Percentiles rank a stretch among this genome's conserved stretches.
phyloP scores from a whole-genome alignment of 345 rosid species.

The Aquilaria yunnanensis region DNA sequence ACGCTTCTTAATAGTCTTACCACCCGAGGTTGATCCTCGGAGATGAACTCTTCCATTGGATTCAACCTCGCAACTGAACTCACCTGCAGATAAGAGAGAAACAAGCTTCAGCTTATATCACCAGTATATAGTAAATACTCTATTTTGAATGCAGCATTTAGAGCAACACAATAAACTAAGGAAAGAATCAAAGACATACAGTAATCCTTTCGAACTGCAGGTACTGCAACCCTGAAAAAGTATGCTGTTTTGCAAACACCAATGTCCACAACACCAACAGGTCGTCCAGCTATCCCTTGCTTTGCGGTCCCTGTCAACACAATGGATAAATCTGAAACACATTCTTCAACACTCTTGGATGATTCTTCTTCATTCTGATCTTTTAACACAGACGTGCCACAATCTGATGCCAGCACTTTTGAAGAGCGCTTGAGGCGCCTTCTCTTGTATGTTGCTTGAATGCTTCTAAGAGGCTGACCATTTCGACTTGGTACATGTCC shows the following conservation, averaged over 20 bases:
- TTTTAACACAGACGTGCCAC: too few relatives aligned
- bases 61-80: slow-evolving; percentile 55
- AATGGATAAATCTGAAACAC: slow-evolving; percentile 21
- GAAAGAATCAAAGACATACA: slow-evolving; percentile 21
- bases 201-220: slow-evolving; percentile 45
- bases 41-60: slow-evolving; percentile 47
- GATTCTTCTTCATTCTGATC: too few relatives aligned
- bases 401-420: slow-evolving; percentile 12
- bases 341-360: slow-evolving; percentile 10
- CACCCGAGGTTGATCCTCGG: slow-evolving; percentile 35
- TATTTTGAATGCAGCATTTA: not conserved
- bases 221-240: slow-evolving; percentile 50
- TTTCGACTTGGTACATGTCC: slow-evolving; percentile 11
- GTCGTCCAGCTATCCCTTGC: slow-evolving; percentile 30
- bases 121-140: not conserved
- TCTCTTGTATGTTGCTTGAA: slow-evolving; percentile 9
- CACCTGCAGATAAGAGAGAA: slow-evolving; percentile 24
- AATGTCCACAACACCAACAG: slow-evolving; percentile 51
- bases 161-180: not conserved
- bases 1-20: slow-evolving; percentile 28
- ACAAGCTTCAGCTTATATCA: not conserved
- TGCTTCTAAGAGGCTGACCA: not conserved
- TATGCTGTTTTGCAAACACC: slow-evolving; percentile 49
- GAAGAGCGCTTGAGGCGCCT: slow-evolving; percentile 21
- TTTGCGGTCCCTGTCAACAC: slow-evolving; percentile 39